phyloP scores from a whole-genome alignment of 1,139 yeast species.

The Yamadazyma aaseri region DNA sequence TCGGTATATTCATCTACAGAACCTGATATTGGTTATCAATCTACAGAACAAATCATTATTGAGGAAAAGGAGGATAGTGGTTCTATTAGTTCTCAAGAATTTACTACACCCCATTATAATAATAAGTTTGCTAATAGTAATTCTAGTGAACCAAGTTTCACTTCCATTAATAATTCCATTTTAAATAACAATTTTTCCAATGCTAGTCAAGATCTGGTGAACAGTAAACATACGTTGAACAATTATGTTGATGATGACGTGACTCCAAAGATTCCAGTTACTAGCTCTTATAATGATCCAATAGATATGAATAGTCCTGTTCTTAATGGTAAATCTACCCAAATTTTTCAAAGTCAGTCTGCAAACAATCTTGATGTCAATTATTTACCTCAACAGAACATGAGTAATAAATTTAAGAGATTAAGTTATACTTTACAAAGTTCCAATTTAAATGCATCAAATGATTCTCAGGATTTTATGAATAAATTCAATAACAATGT shows the following conservation, averaged over 20 bases:
- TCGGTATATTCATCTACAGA: conserved; percentile 17
- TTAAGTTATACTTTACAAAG: conserved; percentile 41
- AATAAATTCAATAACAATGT: conserved; percentile 41
- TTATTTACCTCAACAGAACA: conserved; percentile 34
- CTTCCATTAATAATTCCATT: conserved; percentile 35
- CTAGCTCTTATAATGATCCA: conserved; percentile 13
- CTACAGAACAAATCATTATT: conserved; percentile 6
- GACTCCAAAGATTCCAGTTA: conserved; percentile 27
- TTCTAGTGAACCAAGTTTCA: conserved; percentile 25
- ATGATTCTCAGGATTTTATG: conserved; percentile 43
- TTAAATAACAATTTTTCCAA: conserved; percentile 14
- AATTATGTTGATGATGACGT: conserved; percentile 25
- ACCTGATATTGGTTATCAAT: conserved; percentile 7
- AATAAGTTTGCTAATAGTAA: conserved; percentile 2
- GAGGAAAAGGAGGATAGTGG: conserved; percentile 12
- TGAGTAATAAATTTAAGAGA: conserved; percentile 39
- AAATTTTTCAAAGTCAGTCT: conserved; percentile 6
- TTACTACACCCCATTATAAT: background rate
- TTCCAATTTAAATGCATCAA: conserved; percentile 27
- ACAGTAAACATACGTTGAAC: conserved; percentile 3
- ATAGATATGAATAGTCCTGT: conserved; percentile 34
- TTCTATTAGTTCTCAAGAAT: conserved; percentile 5
- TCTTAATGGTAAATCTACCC: conserved; percentile 16
- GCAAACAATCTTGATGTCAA: conserved; percentile 11
- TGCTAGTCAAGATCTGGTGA: conserved; percentile 6